These are phyloP conservation scores for Boechera divaricarpa DNA, from an alignment of 345 rosid species.

Conservation along the genomic window DNA sequence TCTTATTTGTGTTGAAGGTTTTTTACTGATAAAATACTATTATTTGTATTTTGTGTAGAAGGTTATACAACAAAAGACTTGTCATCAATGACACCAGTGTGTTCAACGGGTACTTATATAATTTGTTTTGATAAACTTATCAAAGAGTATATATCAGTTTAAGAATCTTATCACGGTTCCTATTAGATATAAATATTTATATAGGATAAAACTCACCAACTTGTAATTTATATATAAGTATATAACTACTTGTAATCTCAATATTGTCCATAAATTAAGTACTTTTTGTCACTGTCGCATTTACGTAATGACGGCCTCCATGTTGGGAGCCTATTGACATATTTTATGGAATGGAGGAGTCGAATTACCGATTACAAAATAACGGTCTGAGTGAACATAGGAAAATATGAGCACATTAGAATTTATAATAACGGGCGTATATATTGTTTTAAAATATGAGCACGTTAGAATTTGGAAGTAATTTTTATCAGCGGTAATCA, in stretches of 20 bases:
- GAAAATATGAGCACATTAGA: too few relatives aligned
- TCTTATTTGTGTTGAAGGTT: slow-evolving; percentile 2
- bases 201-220: too few relatives aligned
- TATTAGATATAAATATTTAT: too few relatives aligned
- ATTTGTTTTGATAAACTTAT: neutral
- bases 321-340: neutral
- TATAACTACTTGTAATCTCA: too few relatives aligned
- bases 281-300: neutral
- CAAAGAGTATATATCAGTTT: neutral
- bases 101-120: neutral
- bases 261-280: too few relatives aligned
- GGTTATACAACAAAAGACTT: neutral
- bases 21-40: neutral
- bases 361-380: too few relatives aligned
- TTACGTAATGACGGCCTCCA: neutral
- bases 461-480: neutral
- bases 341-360: too few relatives aligned
- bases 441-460: neutral
- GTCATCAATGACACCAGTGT: neutral
- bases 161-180: neutral
- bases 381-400: too few relatives aligned
- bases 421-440: too few relatives aligned
- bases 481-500: neutral
- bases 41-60: slow-evolving; percentile 8
- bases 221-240: too few relatives aligned